These are phyloP conservation scores for Aquilaria malaccensis DNA, from an alignment of 345 rosid genomes.

Conservation along the genomic window DNA sequence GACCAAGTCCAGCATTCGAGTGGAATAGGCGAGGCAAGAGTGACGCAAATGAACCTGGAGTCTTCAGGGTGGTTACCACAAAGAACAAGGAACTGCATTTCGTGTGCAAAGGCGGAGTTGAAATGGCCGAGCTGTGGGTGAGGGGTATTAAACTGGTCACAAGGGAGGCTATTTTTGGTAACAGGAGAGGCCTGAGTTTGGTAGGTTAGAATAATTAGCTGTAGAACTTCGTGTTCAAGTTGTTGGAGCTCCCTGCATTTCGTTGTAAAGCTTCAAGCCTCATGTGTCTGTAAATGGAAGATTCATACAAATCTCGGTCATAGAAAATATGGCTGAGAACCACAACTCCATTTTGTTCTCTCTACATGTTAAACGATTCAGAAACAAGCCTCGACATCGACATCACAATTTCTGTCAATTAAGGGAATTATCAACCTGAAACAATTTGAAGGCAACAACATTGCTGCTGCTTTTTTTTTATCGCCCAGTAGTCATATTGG, in stretches of 20 bases:
- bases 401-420: too few species aligned
- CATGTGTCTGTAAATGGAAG: constrained; percentile 24
- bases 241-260: constrained; percentile 5
- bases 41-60: constrained; percentile 37
- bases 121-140: constrained; percentile 83
- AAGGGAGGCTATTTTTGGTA: constrained; percentile 38
- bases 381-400: too few species aligned
- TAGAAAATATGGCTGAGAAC: not conserved
- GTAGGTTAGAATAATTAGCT: not conserved
- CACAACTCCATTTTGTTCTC: not conserved
- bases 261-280: constrained; percentile 27
- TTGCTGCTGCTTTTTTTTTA: too few species aligned
- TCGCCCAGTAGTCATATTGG: too few species aligned
- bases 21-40: constrained; percentile 42
- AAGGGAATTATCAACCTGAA: too few species aligned
- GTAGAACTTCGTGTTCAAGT: constrained; percentile 30
- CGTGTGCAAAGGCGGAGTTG: constrained; percentile 66
- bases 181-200: not conserved
- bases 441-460: too few species aligned
- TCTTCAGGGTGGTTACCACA: constrained; percentile 63
- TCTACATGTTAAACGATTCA: too few species aligned
- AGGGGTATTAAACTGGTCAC: constrained; percentile 89
- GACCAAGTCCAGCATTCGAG: constrained; percentile 47
- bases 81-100: constrained; percentile 79
- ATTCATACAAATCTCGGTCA: not conserved